Evolutionary conservation across 805 yeast genomes (phyloP).

Genomic region (Lachancea quebecensis): DNA sequence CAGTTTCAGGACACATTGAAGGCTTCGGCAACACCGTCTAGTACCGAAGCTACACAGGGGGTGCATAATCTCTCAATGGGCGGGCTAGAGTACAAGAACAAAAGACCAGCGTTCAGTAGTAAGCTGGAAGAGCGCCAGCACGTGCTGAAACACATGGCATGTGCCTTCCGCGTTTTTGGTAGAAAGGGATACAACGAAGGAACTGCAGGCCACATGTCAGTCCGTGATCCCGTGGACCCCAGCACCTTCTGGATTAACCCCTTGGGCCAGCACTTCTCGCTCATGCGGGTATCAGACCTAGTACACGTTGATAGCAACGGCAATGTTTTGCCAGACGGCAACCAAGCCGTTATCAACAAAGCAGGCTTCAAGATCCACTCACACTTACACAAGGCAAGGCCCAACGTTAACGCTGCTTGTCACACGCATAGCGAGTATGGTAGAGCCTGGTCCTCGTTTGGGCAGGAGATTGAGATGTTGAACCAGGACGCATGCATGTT

Average conservation of each 20-base stretch:
- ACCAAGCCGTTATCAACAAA: slow-evolving; percentile 45
- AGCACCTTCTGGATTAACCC: slow-evolving; percentile 87
- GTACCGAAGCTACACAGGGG: slow-evolving; percentile 11
- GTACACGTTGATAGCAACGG: slow-evolving; percentile 56
- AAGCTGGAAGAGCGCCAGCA: slow-evolving; percentile 18
- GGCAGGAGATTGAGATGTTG: slow-evolving; percentile 62
- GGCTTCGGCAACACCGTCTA: no score
- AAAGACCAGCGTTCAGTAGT: slow-evolving; percentile 14
- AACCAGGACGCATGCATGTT: slow-evolving; percentile 69
- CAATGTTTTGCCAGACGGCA: slow-evolving; percentile 40
- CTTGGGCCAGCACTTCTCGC: slow-evolving; percentile 65
- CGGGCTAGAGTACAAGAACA: slow-evolving; percentile 12
- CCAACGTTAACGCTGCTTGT: slow-evolving; percentile 62
- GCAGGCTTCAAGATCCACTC: slow-evolving; percentile 68
- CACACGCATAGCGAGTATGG: slow-evolving; percentile 61
- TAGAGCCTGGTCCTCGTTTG: slow-evolving; percentile 57
- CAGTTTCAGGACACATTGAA: no score
- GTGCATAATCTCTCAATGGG: slow-evolving; percentile 19
- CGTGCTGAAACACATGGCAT: slow-evolving; percentile 64
- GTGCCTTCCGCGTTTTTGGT: slow-evolving; percentile 77
- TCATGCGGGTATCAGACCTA: slow-evolving; percentile 54
- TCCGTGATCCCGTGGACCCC: slow-evolving; percentile 78
- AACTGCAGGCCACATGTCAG: slow-evolving; percentile 77
- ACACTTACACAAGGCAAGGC: slow-evolving; percentile 55
- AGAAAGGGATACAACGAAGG: slow-evolving; percentile 73